Base-by-base conservation (phyloP, 1,284 basidiomycete species). In the Macrocystidia cucumis region DNA sequence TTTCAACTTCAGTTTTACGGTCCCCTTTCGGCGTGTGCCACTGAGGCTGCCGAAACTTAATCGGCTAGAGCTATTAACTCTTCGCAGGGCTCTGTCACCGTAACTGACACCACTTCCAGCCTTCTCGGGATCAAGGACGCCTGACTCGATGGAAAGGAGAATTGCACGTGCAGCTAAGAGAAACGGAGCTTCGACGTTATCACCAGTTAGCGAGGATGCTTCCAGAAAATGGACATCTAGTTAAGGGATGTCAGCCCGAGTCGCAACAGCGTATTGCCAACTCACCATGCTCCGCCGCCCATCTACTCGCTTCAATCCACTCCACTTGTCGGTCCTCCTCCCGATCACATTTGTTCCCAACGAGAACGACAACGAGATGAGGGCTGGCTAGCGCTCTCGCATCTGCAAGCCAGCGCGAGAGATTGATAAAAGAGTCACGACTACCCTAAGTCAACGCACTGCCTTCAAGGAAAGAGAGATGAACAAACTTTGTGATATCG, bases 241-340 rank as follows among this genome's bases (percentile, higher is more conserved):
- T 34, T 11, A 11, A 30, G 7, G 35, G 41, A 35, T 14, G 39
- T 29, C 39, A 38, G 30, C 16, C 7, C 29, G 37, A 37, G 23
- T 17, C 19, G 12, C 16, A 18, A 32, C 17, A 11, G 14, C 14
- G 26, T 16, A 28, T 34, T 21, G 37, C 29, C 21, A 24, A 54
- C 58, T 32, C 42, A 91, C 91, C 85, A 54, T 98, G 91, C 56
- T 93, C 89, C 37, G 90, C 82, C 16, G 95, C 95, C 91, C 91
- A 98, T 51, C 76, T 71, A 52, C 87, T 90, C 5, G 91, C 95
- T 61, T 98, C 95, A 12, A 83, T 71, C 75, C 88, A 95, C 48
- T 93, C 89, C 14, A 98, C 92, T 56, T 98, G 87, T 34, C 95
- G 67, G 29, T 97, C 90, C 37, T 96, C 92, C 47, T 96, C 93